Evolutionary conservation across 1,284 basidiomycete species (phyloP), one percentile per base, ranked within the genome.

Genomic region (Irpex sp.): DNA sequence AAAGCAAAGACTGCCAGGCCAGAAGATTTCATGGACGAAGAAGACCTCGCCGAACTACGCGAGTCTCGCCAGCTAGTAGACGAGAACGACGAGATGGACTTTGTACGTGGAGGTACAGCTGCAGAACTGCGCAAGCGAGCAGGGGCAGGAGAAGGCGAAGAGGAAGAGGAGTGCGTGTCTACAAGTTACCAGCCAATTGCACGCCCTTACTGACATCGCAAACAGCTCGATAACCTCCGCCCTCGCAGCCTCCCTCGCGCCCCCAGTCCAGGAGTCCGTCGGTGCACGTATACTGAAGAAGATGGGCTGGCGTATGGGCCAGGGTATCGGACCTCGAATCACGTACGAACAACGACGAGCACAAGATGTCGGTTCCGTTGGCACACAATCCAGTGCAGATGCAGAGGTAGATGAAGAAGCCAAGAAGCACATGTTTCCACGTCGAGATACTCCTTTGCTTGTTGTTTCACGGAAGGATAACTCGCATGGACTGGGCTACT

Each of bases 11-110:
- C 73, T 0, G 75, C 80, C 16, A 82, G 84, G 10, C 87, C 91
- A 0, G 93, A 98, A 72, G 96, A 98, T 73, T 98, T 94, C 73
- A 99, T 99, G 96, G 96, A 99, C 75, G 96, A 98, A 52, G 97
- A 99, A 75, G 96, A 98, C 73, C 77, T 96, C n/a, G 85, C 88
- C 45, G 92, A 93, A 64, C 73, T 90, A 63, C 84, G 82, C 47
- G 91, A 93, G 56, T 84, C 83, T 66, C 81, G 87, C 65, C 85
- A 84, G 53, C 73, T 96, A 8, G 82, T 91, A 4, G 89, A 93
- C 69, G 86, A 85, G n/a, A 84, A 85, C 19, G 87, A 91, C 39
- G 82, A 86, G 74, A 90, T 86, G 84, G 86, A 90, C 61, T 72
- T 88, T 18, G 85, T 45, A 45, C 14, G 14, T 6, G 39, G 81